Evolutionary conservation across 108 stramenopile species (phyloP), one percentile per base, ranked within the genome.

Genomic region (Fragilaria radians): DNA sequence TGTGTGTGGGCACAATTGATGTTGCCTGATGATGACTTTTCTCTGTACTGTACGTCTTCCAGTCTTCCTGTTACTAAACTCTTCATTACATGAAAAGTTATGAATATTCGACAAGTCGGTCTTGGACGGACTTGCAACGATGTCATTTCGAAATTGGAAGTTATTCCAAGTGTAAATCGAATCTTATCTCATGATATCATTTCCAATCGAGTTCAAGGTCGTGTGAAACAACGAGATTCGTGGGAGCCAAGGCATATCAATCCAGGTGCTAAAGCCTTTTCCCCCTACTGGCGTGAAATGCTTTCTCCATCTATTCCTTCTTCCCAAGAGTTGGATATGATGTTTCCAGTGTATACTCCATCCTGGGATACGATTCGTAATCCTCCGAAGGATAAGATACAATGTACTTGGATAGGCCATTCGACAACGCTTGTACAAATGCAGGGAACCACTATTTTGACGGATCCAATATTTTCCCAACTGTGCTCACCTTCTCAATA

Each of bases 391-490:
- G 63, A 82, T 19, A 45, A 24, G 11, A 71, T 83, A 11, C 54
- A 73, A 32, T 50, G 75, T 1, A 77, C 81, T 1, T 83, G 81
- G 81, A 46, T 83, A 22, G 78, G 81, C 7, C 81, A 83, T 77
- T 61, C 78, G 1, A 68, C 73, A 9, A 63, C 68, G 5, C 50
- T 83, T 1, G 61, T 77, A 5, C 52, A 63, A 7, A 71, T 77
- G 33, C 65, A 69, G 1, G 78, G 76, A 27, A 74, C 63, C n/a
- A 74, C 68, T 14, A 74, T 83, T 42, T 49, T 83, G 21, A 77
- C 81, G 17, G 81, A 79, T 66, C 78, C 81, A 2, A 60, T 79
- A 36, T 79, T 83, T 67, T 79, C 78, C 0, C 58, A 61, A 2
- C 59, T 58, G 22, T 67, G 66, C 32, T 25, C 50, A 2, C 7